Percentiles rank a stretch among this genome's conserved stretches.
These are phyloP conservation scores for Platanus orientalis DNA, from an alignment of 164 flowering plant genomes.

Conservation along the genomic window DNA sequence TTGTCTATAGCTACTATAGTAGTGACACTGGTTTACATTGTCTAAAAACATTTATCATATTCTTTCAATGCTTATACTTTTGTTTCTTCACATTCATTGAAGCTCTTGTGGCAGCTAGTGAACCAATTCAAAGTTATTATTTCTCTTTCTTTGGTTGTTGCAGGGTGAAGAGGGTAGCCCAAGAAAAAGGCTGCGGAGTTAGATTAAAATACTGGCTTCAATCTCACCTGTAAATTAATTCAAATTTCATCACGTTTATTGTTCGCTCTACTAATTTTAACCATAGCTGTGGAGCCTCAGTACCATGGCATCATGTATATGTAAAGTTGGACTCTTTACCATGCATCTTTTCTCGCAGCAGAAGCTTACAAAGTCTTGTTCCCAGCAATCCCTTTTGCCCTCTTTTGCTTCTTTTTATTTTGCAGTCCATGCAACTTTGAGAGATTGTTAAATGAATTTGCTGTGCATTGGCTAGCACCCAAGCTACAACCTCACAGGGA, in stretches of 20 bases:
- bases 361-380: constrained; percentile 25
- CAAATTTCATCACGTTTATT: constrained; percentile 24
- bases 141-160: constrained; percentile 14
- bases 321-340: constrained; percentile 36
- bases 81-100: not conserved
- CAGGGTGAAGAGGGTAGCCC: constrained; percentile 60
- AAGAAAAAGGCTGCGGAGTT: constrained; percentile 48
- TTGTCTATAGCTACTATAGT: too few species aligned
- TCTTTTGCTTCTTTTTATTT: not conserved
- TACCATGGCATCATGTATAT: constrained; percentile 39
- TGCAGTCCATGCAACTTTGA: not conserved
- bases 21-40: too few species aligned
- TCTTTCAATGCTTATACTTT: too few species aligned
- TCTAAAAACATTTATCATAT: too few species aligned
- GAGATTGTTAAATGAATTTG: not conserved
- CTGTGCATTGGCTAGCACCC: not conserved
- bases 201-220: constrained; percentile 19
- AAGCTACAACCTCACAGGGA: not conserved
- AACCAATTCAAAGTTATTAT: not conserved
- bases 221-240: constrained; percentile 34
- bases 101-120: not conserved
- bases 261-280: constrained; percentile 26
- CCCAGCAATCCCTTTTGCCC: constrained; percentile 3
- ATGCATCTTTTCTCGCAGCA: constrained; percentile 26
- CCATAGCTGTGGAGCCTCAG: constrained; percentile 16